phyloP scores from a whole-genome alignment of 352 stramenopile species.

The Phytophthora crassamura region DNA sequence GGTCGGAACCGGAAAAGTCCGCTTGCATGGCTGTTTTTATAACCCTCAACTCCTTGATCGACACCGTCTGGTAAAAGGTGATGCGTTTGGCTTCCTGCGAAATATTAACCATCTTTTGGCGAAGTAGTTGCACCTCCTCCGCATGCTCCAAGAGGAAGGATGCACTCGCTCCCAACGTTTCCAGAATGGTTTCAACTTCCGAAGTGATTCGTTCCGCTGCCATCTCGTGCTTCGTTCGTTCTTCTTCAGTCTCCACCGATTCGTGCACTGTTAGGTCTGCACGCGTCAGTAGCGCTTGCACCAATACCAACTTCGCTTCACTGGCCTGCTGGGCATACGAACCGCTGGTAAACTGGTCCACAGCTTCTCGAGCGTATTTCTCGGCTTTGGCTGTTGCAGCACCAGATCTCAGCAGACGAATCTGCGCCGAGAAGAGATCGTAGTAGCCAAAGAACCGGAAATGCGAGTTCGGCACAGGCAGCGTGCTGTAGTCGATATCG shows the following conservation, averaged over 20 bases:
- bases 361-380: constrained; percentile 23
- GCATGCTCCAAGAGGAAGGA: no score
- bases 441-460: constrained; percentile 43
- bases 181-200: no score
- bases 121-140: constrained; percentile 9
- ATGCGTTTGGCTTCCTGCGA: constrained; percentile 12
- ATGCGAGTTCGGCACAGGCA: constrained; percentile 41
- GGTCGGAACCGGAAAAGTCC: constrained; percentile 37
- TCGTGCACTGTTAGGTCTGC: no score
- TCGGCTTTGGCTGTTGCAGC: neutral
- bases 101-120: constrained; percentile 6
- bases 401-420: constrained; percentile 9
- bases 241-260: no score
- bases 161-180: no score
- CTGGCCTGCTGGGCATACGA: constrained; percentile 20
- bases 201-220: no score
- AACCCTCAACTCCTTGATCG: constrained; percentile 29
- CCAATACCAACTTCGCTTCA: constrained; percentile 36
- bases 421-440: constrained; percentile 36
- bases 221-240: no score
- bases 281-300: constrained; percentile 32
- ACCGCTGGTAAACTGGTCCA: constrained; percentile 17
- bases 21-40: constrained; percentile 45
- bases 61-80: constrained; percentile 46
- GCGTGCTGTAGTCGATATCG: constrained; percentile 19